Base-by-base conservation (phyloP, 805 yeast genomes). In the Kuraishia ogatae region DNA sequence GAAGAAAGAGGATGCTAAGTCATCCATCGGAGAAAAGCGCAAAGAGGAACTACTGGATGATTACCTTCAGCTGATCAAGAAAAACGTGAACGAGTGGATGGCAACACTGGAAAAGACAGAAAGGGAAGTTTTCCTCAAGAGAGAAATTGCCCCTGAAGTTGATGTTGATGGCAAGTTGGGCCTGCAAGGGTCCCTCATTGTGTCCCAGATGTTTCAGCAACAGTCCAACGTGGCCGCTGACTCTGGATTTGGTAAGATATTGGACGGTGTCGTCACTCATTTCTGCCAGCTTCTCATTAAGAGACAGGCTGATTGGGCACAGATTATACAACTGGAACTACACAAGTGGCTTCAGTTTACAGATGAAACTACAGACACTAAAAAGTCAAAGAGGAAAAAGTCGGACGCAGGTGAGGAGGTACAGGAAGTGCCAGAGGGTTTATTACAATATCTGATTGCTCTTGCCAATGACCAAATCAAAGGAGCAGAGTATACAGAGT, bases 211-310 rank as follows among this genome's bases (percentile, higher is more conserved):
- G 85, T 81, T 90, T 56, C 84, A 85, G n/a, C 96, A 90, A 64
- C 96, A 91, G 67, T 85, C 89, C 17, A 96, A 87, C 58, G 92
- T 87, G 6, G 94, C 96, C 0, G 88, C 91, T 0, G 92, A 86
- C 35, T 83, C 93, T 2, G 89, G 89, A 2, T 91, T 88, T 67
- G 89, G 91, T 6, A 79, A 84, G 59, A 87, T 90, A 26, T 73
- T 90, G 39, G 83, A 84, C 13, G 94, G 93, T 23, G 94, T 89
- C 13, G 81, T 90, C 17, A 84, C 79, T 53, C 83, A 85, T 57
- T 87, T 91, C 75, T 80, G 86, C 35, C 73, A 71, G 6, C 73
- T 87, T 52, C 74, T 89, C 58, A 72, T 79, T 52, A 68, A 76
- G 54, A 75, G 96, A 58, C 90, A 87, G 59, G 71, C 72, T 26